A percentile compares a stretch with the other conserved stretches of the same genome.
These are phyloP conservation scores for Colletotrichum lentis DNA, from an alignment of 2,329 filamentous ascomycete genomes.

Conservation along the genomic window DNA sequence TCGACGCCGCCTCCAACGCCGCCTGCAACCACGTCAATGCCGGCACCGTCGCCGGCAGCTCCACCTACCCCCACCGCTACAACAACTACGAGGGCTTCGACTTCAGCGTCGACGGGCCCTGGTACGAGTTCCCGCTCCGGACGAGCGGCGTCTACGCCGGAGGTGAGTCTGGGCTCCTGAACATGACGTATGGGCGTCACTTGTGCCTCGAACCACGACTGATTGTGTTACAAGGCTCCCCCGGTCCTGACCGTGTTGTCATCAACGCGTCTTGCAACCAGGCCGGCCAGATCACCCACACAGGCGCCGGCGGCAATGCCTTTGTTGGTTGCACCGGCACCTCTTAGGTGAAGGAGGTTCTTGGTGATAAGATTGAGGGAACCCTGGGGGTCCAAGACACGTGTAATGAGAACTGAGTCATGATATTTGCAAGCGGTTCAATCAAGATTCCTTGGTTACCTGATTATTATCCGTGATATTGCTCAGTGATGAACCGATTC, in stretches of 20 bases:
- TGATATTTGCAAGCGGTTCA: background rate
- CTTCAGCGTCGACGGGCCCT: constrained; percentile 65
- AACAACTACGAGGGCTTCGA: constrained; percentile 71
- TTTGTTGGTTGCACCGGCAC: constrained; percentile 62
- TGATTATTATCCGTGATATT: background rate
- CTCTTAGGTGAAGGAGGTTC: background rate
- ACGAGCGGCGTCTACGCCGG: constrained; percentile 66
- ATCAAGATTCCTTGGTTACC: no score
- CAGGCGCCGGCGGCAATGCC: constrained; percentile 72
- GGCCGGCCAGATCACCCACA: constrained; percentile 74
- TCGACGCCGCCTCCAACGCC: constrained; percentile 59
- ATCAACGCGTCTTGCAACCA: constrained; percentile 66
- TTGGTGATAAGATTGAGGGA: background rate
- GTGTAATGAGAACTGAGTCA: background rate
- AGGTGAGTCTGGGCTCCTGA: constrained; percentile 49
- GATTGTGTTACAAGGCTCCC: constrained; percentile 56
- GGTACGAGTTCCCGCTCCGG: constrained; percentile 70
- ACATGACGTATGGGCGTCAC: background rate
- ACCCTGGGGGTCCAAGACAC: background rate
- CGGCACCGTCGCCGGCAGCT: constrained; percentile 49
- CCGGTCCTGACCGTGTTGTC: constrained; percentile 72
- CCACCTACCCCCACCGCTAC: constrained; percentile 65
- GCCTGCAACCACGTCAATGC: constrained; percentile 61
- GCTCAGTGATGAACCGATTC: background rate
- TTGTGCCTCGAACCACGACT: background rate